A percentile compares a stretch with the other conserved stretches of the same genome.
Evolutionary conservation across 1,139 yeast species (phyloP).

Genomic region (Blastobotrys buckinghamii): DNA sequence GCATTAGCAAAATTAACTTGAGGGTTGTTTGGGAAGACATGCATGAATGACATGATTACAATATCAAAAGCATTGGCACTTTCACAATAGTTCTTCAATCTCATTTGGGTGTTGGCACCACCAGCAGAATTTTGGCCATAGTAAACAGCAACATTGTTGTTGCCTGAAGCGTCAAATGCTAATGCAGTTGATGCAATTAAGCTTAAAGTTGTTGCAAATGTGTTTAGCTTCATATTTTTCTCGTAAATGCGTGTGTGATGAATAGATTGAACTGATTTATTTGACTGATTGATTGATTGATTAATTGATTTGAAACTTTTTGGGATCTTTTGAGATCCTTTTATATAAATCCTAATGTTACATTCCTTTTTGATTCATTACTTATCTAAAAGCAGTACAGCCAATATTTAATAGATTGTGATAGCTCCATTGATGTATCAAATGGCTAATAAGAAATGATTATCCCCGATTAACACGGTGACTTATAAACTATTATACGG

Average conservation of each 20-base stretch:
- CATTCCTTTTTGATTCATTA: too few species aligned
- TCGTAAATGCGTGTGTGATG: background rate
- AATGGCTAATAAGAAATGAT: too few species aligned
- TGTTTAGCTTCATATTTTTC: background rate
- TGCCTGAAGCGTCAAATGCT: constrained; percentile 11
- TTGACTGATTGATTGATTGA: background rate
- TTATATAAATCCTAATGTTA: background rate
- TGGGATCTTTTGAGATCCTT: background rate
- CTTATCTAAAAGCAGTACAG: too few species aligned
- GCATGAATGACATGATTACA: constrained; percentile 63
- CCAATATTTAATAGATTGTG: too few species aligned
- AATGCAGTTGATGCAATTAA: background rate
- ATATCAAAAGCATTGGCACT: constrained; percentile 51
- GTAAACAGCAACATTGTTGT: constrained; percentile 47
- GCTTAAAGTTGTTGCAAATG: background rate
- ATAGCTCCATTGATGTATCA: too few species aligned
- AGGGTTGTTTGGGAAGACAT: constrained; percentile 54
- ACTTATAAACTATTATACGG: too few species aligned
- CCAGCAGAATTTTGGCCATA: constrained; percentile 92
- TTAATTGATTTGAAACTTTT: background rate
- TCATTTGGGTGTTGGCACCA: constrained; percentile 49
- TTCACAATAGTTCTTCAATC: constrained; percentile 62
- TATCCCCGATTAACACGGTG: too few species aligned
- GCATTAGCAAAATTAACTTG: constrained; percentile 69
- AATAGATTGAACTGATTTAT: too few species aligned